phyloP scores from a whole-genome alignment of 257 asterid genomes.

The Primulina tabacum region DNA sequence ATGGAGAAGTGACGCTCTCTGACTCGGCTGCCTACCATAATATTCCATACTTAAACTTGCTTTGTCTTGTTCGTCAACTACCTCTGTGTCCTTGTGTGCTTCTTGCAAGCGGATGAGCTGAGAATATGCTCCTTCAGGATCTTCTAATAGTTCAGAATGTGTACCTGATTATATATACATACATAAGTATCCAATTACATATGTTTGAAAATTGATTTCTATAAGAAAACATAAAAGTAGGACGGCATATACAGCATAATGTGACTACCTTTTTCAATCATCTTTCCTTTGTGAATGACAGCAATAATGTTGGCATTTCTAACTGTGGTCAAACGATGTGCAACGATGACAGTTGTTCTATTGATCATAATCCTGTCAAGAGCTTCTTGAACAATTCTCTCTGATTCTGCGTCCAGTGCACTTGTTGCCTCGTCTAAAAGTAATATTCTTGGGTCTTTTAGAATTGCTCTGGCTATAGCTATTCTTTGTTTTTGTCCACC shows the following conservation, averaged over 20 bases:
- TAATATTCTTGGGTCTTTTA: constrained; percentile 70
- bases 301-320: constrained; percentile 78
- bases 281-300: constrained; percentile 72
- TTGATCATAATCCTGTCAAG: constrained; percentile 79
- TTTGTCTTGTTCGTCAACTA: constrained; percentile 38
- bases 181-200: background rate
- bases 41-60: background rate
- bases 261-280: constrained; percentile 67
- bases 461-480: constrained; percentile 80
- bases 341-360: constrained; percentile 77
- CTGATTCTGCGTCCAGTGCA: constrained; percentile 89
- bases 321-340: constrained; percentile 77
- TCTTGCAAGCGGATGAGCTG: constrained; percentile 61
- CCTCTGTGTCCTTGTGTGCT: constrained; percentile 33
- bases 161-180: constrained; percentile 35
- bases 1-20: constrained; percentile 30
- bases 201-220: background rate
- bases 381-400: constrained; percentile 81
- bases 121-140: constrained; percentile 53
- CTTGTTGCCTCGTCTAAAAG: constrained; percentile 91
- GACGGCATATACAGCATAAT: too few relatives aligned
- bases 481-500: constrained; percentile 92
- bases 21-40: constrained; percentile 33
- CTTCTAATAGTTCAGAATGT: constrained; percentile 40
- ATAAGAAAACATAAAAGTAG: background rate